Base-by-base conservation (phyloP, 192 early-diverging fungal species). In the Rhizophagus clarus region DNA sequence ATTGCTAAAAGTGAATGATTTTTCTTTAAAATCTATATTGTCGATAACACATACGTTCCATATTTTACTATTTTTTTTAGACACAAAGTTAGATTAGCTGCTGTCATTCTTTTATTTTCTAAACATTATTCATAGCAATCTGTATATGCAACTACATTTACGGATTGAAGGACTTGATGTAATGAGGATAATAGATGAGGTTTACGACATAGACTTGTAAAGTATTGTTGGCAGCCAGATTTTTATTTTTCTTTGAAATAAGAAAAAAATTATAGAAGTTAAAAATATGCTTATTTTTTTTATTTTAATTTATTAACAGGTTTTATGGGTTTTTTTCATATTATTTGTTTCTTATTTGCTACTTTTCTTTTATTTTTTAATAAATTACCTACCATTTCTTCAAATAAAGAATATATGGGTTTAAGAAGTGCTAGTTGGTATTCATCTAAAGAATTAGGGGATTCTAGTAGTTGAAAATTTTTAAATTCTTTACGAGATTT, bases 21-120 rank as follows among this genome's bases (percentile, higher is more conserved):
- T 17, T 24, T 61, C 22, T 42, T 34, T 64, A 9, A 76, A 40
- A 42, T 76, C 74, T 32, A 76, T 76, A 63, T 76, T 76, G n/a
- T 76, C 74, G 4, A 76, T 63, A 20, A 76, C 61, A 61, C 15
- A 24, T 5, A 76, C 1, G n/a, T 62, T 76, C 60, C 60, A 76
- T n/a, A 76, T 76, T 22, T 76, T 63, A 29, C 14, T 3, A 15
- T 31, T 60, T 12, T n/a, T 51, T 37, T 61, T 42, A 76, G 12
- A 24, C 61, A 17, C 42, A 20, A n/a, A 32, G 10, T 26, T 22
- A 32, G 32, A 63, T 76, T 4, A 24, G 29, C 9, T 1, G 12
- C n/a, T 28, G 12, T 4, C 20, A 76, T 76, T 20, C 31, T 24
- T 63, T 42, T 26, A 29, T 63, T 76, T 76, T 76, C 20, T 9